These are phyloP conservation scores for Tricholoma furcatifolium DNA, from an alignment of 768 basidiomycete species.

Conservation along the genomic window DNA sequence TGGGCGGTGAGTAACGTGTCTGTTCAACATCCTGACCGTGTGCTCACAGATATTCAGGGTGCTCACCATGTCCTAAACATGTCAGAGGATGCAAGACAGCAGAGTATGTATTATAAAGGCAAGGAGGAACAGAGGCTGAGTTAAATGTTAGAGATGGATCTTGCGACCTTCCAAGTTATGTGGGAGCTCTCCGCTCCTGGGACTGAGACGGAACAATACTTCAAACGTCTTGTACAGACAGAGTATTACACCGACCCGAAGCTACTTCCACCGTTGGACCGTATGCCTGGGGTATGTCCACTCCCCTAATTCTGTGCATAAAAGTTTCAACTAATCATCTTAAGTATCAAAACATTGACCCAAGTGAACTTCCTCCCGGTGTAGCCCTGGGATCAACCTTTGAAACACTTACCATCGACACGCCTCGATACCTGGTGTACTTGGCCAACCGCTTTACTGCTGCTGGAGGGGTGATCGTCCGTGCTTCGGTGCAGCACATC, in stretches of 20 bases:
- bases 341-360: constrained; percentile 36
- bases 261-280: constrained; percentile 40
- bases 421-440: constrained; percentile 68
- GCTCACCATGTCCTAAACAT: constrained; percentile 74
- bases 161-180: constrained; percentile 72
- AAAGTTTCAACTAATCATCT: background rate
- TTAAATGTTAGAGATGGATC: constrained; percentile 52
- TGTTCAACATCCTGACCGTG: background rate
- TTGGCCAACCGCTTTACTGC: constrained; percentile 63
- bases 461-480: constrained; percentile 60
- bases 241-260: constrained; percentile 52
- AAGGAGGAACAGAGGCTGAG: background rate
- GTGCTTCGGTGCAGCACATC: constrained; percentile 65
- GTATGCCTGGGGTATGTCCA: constrained; percentile 52
- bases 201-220: constrained; percentile 53
- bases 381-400: constrained; percentile 50
- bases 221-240: constrained; percentile 62
- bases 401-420: constrained; percentile 69
- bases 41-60: constrained; percentile 48
- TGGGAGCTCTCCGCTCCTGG: constrained; percentile 69
- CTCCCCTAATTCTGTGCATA: background rate
- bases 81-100: constrained; percentile 49
- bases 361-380: constrained; percentile 32
- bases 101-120: constrained; percentile 36
- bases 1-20: constrained; percentile 64